A percentile compares a stretch with the other conserved stretches of the same genome.
Evolutionary conservation across 148 eudicot genomes (phyloP).

Genomic region (Tetragonia tetragonoides): DNA sequence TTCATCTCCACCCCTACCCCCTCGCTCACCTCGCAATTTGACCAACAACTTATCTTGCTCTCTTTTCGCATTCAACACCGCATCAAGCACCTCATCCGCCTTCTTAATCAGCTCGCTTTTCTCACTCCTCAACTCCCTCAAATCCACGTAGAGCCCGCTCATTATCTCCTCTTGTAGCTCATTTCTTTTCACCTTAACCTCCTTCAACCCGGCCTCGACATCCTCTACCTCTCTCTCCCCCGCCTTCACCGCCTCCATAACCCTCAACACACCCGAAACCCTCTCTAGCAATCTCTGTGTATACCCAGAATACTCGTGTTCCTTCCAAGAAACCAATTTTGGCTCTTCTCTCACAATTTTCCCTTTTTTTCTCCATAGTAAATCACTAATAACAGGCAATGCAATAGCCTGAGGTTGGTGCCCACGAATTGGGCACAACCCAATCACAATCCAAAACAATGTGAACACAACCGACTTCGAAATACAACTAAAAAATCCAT

Average conservation of each 20-base stretch:
- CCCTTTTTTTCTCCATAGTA: conserved; percentile 34
- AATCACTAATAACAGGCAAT: conserved; percentile 34
- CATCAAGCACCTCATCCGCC: conserved; percentile 28
- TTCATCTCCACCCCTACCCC: conserved; percentile 26
- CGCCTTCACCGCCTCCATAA: conserved; percentile 52
- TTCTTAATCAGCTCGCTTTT: conserved; percentile 34
- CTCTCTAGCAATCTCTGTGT: conserved; percentile 48
- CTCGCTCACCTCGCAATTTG: conserved; percentile 10
- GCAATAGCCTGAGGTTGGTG: conserved; percentile 40
- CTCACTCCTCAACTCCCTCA: conserved; percentile 41
- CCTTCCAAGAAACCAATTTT: conserved; percentile 31
- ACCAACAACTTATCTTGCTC: conserved; percentile 49
- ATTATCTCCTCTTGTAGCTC: conserved; percentile 63
- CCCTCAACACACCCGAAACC: conserved; percentile 41
- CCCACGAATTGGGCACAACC: conserved; percentile 54
- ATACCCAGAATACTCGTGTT: conserved; percentile 51
- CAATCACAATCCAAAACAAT: conserved; percentile 51
- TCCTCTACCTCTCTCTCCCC: conserved; percentile 32
- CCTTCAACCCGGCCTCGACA: conserved; percentile 47
- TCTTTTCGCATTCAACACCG: conserved; percentile 31
- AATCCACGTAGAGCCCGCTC: conserved; percentile 46
- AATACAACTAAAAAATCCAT: conserved; percentile 25
- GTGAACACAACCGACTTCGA: conserved; percentile 44
- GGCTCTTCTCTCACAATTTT: conserved; percentile 26
- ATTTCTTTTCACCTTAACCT: conserved; percentile 47